Evolutionary conservation across 768 basidiomycete genomes (phyloP).

Genomic region (Udeniomyces megalosporus): DNA sequence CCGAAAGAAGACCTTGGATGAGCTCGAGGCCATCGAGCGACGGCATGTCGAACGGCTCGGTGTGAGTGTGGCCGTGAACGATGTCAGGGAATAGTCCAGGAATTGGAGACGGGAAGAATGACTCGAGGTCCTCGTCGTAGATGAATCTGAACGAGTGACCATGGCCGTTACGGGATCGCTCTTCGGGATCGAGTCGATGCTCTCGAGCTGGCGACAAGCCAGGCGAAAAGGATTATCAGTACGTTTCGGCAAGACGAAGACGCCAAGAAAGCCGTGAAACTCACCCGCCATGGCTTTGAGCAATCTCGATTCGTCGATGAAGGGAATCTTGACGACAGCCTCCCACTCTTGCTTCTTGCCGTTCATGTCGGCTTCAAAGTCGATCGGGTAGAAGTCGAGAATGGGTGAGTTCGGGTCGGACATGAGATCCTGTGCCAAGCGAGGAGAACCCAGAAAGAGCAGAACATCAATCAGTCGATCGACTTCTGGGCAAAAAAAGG

Average conservation of each 20-base stretch:
- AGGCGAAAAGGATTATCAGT: neutral
- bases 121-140: slow-evolving; percentile 48
- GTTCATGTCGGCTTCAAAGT: slow-evolving; percentile 86
- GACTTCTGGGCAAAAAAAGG: neutral
- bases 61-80: slow-evolving; percentile 56
- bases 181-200: slow-evolving; percentile 56
- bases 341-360: slow-evolving; percentile 99
- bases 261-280: slow-evolving; percentile 21
- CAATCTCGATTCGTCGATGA: slow-evolving; percentile 69
- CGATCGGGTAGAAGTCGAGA: slow-evolving; percentile 78
- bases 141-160: slow-evolving; percentile 61
- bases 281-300: slow-evolving; percentile 66
- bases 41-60: slow-evolving; percentile 74
- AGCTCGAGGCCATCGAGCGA: slow-evolving; percentile 70
- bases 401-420: slow-evolving; percentile 67
- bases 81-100: slow-evolving; percentile 90
- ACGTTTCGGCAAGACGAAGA: neutral
- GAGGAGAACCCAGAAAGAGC: neutral
- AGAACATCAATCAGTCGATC: neutral
- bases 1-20: slow-evolving; percentile 70
- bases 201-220: slow-evolving; percentile 46
- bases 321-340: slow-evolving; percentile 95
- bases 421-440: slow-evolving; percentile 61
- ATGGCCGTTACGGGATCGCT: slow-evolving; percentile 54
- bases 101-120: slow-evolving; percentile 70